Base-by-base conservation (phyloP, 2,329 filamentous ascomycete genomes). In the Talaromyces islandicus region DNA sequence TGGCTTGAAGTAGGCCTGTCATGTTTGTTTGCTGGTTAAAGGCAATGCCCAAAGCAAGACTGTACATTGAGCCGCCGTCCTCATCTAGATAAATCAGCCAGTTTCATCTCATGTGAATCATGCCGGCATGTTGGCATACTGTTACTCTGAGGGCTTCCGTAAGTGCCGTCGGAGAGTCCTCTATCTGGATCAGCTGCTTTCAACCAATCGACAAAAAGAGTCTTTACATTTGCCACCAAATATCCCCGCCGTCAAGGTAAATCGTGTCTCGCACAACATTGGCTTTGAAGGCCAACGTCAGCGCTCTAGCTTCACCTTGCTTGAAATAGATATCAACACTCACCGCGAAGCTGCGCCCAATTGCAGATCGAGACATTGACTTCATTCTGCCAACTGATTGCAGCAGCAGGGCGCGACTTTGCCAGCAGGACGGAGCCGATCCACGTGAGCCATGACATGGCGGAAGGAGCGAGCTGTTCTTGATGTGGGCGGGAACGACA, bases 241-340 rank as follows among this genome's bases (percentile, higher is more conserved):
- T 69, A 48, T 69, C 63, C 3, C 87, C 87, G 41, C 87, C 87
- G 68, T 90, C 86, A 24, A 90, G 70, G 67, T 88, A 89, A 17
- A 88, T 73, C 1, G 81, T 85, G 65, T 89, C 85, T 48, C 81
- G 80, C 38, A 89, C 72, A 2, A 86, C 72, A 41, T 81, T 80
- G 63, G 80, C 86, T 87, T 63, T n/a, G 24, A n/a, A 21, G 4
- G 38, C 41, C 25, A 46, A 19, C 21, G 32, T 48, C 7, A 57
- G n/a, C 14, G 35, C 19, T 25, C 7, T 32, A 32, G 19, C 21
- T 5, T 6, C 53, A 30, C 24, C 12, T 17, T 30, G 6, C 10
- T 27, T 25, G 12, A 29, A 10, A 52, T 17, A 11, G 21, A n/a
- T 19, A 17, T 14, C 11, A 27, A 24, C 17, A 46, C 70, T 67